A percentile compares a stretch with the other conserved stretches of the same genome.
Conservation (phyloP, 2,329 filamentous ascomycete species). For the Paecilomyces niveus region DNA sequence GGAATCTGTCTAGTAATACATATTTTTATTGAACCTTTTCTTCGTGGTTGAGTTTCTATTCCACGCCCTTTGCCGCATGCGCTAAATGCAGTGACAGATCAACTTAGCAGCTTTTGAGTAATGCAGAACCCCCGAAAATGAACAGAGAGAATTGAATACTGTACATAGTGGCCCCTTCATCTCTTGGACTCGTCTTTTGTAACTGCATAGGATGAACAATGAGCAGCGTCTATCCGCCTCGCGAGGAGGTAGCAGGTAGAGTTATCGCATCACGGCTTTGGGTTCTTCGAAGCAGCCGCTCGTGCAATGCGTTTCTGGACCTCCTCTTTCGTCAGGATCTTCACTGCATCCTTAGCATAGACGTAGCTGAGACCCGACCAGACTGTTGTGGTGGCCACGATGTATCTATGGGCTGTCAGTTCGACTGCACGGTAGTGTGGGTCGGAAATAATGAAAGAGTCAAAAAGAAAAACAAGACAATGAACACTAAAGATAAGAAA, state of each 20-base stretch:
- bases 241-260: neutral
- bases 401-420: neutral
- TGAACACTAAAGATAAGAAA: neutral
- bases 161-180: too few species aligned
- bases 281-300: constrained; percentile 19
- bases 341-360: constrained; percentile 84
- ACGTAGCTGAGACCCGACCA: constrained; percentile 94
- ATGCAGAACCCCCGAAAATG: too few species aligned
- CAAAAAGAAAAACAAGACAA: constrained; percentile 1
- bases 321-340: constrained; percentile 57
- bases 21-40: too few species aligned
- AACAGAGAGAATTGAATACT: too few species aligned
- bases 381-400: constrained; percentile 39
- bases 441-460: neutral
- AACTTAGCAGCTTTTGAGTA: too few species aligned
- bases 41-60: too few species aligned
- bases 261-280: neutral
- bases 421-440: neutral
- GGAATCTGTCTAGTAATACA: too few species aligned
- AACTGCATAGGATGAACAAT: too few species aligned
- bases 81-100: too few species aligned
- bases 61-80: too few species aligned
- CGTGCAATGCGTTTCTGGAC: constrained; percentile 28
- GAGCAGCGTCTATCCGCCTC: too few species aligned
- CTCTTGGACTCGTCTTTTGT: too few species aligned